These are phyloP conservation scores for Eutypella sp. DNA, from an alignment of 2,329 filamentous ascomycete species.

Conservation along the genomic window DNA sequence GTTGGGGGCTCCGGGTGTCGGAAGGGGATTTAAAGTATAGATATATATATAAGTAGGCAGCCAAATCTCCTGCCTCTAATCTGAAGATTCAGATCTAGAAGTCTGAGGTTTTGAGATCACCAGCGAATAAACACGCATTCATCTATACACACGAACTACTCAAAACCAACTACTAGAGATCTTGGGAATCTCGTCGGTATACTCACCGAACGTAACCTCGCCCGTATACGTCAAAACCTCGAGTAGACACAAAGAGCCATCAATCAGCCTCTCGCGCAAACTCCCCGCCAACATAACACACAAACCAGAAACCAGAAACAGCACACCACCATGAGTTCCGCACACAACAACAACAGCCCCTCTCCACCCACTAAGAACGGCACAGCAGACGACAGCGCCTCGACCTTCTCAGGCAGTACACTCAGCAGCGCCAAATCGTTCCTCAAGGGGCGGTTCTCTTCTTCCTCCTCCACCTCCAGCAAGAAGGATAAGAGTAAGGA, in stretches of 20 bases:
- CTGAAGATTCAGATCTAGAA: neutral
- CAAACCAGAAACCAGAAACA: no score
- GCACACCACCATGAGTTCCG: neutral
- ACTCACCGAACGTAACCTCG: neutral
- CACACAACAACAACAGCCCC: neutral
- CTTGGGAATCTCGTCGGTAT: neutral
- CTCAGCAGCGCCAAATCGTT: constrained; percentile 13
- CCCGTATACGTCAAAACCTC: no score
- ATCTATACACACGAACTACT: neutral
- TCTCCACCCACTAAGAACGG: neutral
- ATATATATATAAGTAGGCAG: neutral
- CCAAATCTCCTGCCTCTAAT: neutral
- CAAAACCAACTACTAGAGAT: neutral
- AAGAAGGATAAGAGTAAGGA: neutral
- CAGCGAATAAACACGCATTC: neutral
- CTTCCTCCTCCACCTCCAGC: neutral
- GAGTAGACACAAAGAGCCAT: no score
- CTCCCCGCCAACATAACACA: no score
- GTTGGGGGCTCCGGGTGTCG: no score
- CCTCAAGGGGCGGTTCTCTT: constrained; percentile 9
- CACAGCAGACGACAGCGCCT: constrained; percentile 6
- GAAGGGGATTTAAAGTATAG: no score
- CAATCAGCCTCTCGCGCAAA: no score
- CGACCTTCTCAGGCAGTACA: constrained; percentile 13
- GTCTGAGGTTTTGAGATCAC: neutral